Conservation (phyloP, 73 alveolate species). For the Blepharisma japonicum region DNA sequence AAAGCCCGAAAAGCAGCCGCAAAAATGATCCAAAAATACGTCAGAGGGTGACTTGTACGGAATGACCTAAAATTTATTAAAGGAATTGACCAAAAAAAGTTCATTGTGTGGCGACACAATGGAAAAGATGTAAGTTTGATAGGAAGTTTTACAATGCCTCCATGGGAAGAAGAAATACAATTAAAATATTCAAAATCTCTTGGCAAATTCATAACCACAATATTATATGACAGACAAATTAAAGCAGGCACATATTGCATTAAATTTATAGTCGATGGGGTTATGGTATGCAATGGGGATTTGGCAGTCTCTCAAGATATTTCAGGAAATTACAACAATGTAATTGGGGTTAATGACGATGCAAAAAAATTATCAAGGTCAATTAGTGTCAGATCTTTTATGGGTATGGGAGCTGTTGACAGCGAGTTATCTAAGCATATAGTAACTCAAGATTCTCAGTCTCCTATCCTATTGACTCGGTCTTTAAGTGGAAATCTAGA, state of each 20-base stretch:
- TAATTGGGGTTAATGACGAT: background rate
- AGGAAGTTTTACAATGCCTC: slow-evolving; percentile 28
- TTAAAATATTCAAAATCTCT: background rate
- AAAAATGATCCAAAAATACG: background rate
- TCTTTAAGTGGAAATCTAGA: background rate
- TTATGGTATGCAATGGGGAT: background rate
- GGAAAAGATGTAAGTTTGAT: slow-evolving; percentile 8
- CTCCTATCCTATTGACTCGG: background rate
- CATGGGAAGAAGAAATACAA: slow-evolving; percentile 24
- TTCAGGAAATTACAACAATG: slow-evolving; percentile 20
- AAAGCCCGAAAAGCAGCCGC: slow-evolving; percentile 26
- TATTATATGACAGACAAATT: background rate
- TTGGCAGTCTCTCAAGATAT: background rate
- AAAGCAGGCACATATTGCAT: slow-evolving; percentile 10
- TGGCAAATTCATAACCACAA: background rate
- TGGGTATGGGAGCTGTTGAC: background rate
- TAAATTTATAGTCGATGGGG: slow-evolving; percentile 20
- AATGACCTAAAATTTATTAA: background rate
- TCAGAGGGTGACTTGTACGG: slow-evolving; percentile 17
- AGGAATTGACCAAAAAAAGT: background rate
- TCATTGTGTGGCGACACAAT: background rate
- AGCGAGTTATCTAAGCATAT: too few relatives aligned
- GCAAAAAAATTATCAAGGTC: background rate
- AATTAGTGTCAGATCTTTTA: background rate
- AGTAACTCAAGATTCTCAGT: background rate